Percentiles rank a stretch among this genome's conserved stretches.
Evolutionary conservation across 2,329 filamentous ascomycete genomes (phyloP).

Genomic region (Exophiala oligosperma): DNA sequence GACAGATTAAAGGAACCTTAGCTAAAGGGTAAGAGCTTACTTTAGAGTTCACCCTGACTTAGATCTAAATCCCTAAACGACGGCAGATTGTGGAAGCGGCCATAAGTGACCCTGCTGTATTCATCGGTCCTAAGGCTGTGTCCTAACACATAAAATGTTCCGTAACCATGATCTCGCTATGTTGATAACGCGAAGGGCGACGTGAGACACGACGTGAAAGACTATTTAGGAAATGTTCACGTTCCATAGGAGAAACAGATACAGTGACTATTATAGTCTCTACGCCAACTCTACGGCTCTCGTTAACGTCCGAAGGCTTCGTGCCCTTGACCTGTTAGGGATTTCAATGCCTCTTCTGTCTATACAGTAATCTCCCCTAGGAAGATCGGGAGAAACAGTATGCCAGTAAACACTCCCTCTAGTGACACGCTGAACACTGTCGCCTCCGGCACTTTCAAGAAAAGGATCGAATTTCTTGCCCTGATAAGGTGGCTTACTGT

Average conservation of each 20-base stretch:
- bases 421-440: too few species aligned
- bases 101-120: not conserved
- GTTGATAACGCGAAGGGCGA: too few species aligned
- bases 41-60: not conserved
- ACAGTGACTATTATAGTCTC: not conserved
- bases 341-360: too few species aligned
- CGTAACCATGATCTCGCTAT: too few species aligned
- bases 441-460: too few species aligned
- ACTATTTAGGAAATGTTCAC: not conserved
- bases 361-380: too few species aligned
- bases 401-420: too few species aligned
- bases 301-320: not conserved
- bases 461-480: too few species aligned
- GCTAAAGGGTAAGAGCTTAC: not conserved
- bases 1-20: slow-evolving; percentile 1
- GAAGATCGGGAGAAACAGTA: too few species aligned
- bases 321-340: not conserved
- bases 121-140: too few species aligned
- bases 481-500: too few species aligned
- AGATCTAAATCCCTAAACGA: slow-evolving; percentile 3
- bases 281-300: not conserved
- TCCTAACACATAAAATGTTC: too few species aligned
- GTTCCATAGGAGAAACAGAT: not conserved
- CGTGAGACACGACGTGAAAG: not conserved
- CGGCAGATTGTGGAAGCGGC: slow-evolving; percentile 1